Evolutionary conservation across 441 rosid species (phyloP).

Genomic region (Adansonia rubrostipa): DNA sequence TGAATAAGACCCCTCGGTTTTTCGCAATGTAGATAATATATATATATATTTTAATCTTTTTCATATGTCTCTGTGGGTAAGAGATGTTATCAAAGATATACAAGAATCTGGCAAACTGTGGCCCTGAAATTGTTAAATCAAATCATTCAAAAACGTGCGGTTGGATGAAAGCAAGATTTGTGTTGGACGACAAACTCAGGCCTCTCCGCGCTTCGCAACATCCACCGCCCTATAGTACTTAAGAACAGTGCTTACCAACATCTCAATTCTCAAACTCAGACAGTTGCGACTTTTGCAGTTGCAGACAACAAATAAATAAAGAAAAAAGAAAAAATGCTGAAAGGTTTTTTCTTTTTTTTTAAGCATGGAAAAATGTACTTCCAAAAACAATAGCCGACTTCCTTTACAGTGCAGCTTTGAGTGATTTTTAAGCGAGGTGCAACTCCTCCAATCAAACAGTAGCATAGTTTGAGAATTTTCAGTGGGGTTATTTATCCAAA

Average conservation of each 20-base stretch:
- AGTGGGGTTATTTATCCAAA: not conserved
- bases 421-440: not conserved
- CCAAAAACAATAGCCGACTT: not conserved
- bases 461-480: slow-evolving; percentile 4
- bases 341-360: not conserved
- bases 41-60: too few relatives aligned
- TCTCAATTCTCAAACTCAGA: not conserved
- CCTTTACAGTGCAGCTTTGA: not conserved
- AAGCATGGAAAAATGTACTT: not conserved
- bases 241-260: slow-evolving; percentile 1
- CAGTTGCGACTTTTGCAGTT: not conserved
- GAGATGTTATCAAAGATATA: not conserved
- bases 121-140: slow-evolving; percentile 24
- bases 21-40: not conserved
- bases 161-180: slow-evolving; percentile 22
- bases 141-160: slow-evolving; percentile 17
- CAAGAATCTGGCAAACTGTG: slow-evolving; percentile 10
- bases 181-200: slow-evolving; percentile 12
- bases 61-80: not conserved
- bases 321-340: too few relatives aligned
- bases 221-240: not conserved
- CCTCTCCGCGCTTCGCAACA: not conserved
- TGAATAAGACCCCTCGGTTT: not conserved
- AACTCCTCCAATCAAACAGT: slow-evolving; percentile 21
- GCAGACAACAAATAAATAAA: not conserved